Percentiles rank a stretch among this genome's conserved stretches.
Evolutionary conservation across 768 basidiomycete species (phyloP).

Genomic region (Antrodiella citrinella): DNA sequence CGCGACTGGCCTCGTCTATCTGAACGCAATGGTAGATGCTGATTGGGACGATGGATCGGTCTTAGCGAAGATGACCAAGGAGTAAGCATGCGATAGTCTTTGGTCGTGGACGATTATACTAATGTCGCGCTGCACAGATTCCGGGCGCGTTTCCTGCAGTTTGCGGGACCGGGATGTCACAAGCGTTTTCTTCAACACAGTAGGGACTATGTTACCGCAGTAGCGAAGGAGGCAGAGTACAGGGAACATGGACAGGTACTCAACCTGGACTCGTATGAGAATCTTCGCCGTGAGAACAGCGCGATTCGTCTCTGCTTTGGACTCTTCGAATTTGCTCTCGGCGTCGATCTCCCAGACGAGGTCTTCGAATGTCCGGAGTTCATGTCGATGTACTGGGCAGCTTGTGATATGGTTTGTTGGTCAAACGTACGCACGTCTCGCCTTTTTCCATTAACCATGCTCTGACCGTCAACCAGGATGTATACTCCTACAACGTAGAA

Average conservation of each 20-base stretch:
- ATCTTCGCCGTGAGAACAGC: constrained; percentile 63
- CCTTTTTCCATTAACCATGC: neutral
- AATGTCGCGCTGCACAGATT: constrained; percentile 33
- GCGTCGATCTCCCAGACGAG: constrained; percentile 55
- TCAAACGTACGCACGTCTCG: constrained; percentile 43
- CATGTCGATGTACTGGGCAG: constrained; percentile 50
- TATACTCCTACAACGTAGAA: constrained; percentile 71
- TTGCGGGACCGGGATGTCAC: constrained; percentile 37
- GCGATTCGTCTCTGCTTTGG: constrained; percentile 61
- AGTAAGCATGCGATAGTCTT: constrained; percentile 31
- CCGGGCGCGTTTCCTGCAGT: constrained; percentile 38
- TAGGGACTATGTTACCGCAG: constrained; percentile 49
- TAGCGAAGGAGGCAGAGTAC: constrained; percentile 55
- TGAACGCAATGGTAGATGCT: constrained; percentile 47
- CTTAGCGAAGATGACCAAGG: constrained; percentile 54
- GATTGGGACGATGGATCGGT: constrained; percentile 51
- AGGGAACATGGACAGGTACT: constrained; percentile 53
- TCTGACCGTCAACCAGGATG: constrained; percentile 33
- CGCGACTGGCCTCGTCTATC: constrained; percentile 44
- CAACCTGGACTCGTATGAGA: constrained; percentile 42
- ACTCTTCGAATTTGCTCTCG: constrained; percentile 56
- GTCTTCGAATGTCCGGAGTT: constrained; percentile 52
- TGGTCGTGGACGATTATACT: neutral
- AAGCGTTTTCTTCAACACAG: constrained; percentile 48
- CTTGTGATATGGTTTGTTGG: constrained; percentile 65